Conservation (phyloP, 2,329 filamentous ascomycete species). For the Leptographium wingfieldii region DNA sequence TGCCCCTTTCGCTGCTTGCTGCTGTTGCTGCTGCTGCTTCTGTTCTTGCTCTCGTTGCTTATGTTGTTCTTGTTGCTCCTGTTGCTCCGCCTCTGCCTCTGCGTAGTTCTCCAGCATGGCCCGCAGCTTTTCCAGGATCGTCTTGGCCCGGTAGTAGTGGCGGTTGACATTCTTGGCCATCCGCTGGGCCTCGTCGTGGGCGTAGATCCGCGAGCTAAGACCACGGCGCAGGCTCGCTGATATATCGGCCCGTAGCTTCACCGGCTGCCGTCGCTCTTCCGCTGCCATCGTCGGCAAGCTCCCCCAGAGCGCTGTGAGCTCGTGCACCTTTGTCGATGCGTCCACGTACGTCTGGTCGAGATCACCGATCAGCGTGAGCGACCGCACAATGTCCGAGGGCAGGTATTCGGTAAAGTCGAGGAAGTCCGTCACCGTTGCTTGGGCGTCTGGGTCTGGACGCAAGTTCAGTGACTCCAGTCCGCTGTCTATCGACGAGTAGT, state of each 20-base stretch:
- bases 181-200: constrained; percentile 49
- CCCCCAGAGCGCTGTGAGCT: constrained; percentile 44
- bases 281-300: constrained; percentile 36
- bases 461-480: constrained; percentile 31
- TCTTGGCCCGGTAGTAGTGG: constrained; percentile 48
- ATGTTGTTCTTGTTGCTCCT: constrained; percentile 38
- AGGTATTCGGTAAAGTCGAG: constrained; percentile 60
- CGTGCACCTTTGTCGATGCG: constrained; percentile 40
- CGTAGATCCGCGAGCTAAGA: constrained; percentile 42
- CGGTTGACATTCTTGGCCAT: constrained; percentile 51
- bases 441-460: constrained; percentile 51
- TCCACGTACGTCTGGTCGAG: constrained; percentile 48
- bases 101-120: constrained; percentile 50
- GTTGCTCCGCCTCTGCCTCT: constrained; percentile 35
- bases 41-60: constrained; percentile 28
- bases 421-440: constrained; percentile 58
- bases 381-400: constrained; percentile 52
- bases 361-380: constrained; percentile 51
- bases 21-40: constrained; percentile 40
- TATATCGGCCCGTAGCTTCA: constrained; percentile 44
- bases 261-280: constrained; percentile 34
- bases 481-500: constrained; percentile 18
- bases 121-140: constrained; percentile 45
- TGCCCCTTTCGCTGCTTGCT: constrained; percentile 46
- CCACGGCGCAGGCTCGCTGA: constrained; percentile 43